These are phyloP conservation scores for Miscanthus lutarioriparius DNA, from an alignment of 176 grass and related monocot genomes.

Conservation along the genomic window DNA sequence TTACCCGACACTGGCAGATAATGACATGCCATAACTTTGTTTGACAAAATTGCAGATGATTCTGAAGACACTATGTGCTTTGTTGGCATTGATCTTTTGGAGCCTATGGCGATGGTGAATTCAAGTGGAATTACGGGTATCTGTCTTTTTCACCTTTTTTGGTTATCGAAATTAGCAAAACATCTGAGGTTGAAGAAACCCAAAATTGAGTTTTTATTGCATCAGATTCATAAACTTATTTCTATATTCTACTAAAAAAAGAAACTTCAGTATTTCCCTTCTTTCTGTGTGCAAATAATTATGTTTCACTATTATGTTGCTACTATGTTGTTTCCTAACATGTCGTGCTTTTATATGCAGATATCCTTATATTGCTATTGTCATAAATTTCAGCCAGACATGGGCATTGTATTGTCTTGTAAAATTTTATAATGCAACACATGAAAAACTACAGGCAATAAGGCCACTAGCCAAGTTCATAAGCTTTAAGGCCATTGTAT, in stretches of 20 bases:
- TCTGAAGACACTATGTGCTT: slow-evolving; percentile 80
- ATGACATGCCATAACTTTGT: slow-evolving; percentile 9
- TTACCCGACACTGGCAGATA: background rate
- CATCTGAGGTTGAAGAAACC: background rate
- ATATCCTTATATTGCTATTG: slow-evolving; percentile 76
- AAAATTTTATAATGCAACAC: slow-evolving; percentile 82
- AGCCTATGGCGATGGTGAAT: slow-evolving; percentile 82
- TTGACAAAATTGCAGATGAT: slow-evolving; percentile 61
- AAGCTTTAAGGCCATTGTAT: slow-evolving; percentile 99
- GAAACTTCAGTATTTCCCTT: background rate
- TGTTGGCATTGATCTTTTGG: slow-evolving; percentile 79
- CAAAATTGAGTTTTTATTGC: background rate
- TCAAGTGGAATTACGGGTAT: slow-evolving; percentile 95
- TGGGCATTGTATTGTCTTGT: slow-evolving; percentile 95
- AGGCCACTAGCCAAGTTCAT: slow-evolving; percentile 89
- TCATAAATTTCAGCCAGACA: slow-evolving; percentile 95
- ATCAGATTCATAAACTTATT: background rate
- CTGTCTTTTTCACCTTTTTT: background rate
- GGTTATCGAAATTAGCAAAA: background rate
- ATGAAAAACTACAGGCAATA: slow-evolving; percentile 65
- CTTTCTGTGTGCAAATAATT: background rate
- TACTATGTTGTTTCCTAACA: background rate
- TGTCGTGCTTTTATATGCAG: slow-evolving; percentile 38
- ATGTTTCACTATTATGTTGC: background rate
- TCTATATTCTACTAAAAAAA: background rate